phyloP scores from a whole-genome alignment of 768 basidiomycete genomes.

The Pleurotus eryngii region DNA sequence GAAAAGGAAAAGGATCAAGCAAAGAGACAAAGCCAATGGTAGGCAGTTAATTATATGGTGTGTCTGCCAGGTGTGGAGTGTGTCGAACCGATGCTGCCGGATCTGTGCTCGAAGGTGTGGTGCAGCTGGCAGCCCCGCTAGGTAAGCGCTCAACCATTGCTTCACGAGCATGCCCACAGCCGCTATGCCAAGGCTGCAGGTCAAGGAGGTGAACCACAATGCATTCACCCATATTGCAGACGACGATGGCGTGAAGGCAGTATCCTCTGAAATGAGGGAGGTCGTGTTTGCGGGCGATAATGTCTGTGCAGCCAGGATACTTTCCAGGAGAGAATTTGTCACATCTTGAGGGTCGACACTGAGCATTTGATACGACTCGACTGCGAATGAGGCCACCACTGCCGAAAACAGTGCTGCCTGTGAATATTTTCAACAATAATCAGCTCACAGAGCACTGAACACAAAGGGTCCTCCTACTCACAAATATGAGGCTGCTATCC shows the following conservation, averaged over 20 bases:
- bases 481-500: slow-evolving; percentile 15
- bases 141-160: slow-evolving; percentile 14
- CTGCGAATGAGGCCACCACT: slow-evolving; percentile 14
- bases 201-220: slow-evolving; percentile 15
- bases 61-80: slow-evolving; percentile 16
- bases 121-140: slow-evolving; percentile 10
- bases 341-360: slow-evolving; percentile 12
- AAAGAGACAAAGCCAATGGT: slow-evolving; percentile 16
- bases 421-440: neutral
- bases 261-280: neutral
- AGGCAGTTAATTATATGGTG: slow-evolving; percentile 14
- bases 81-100: slow-evolving; percentile 15
- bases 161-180: slow-evolving; percentile 15
- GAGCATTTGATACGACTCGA: slow-evolving; percentile 9
- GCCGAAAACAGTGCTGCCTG: slow-evolving; percentile 17
- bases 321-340: slow-evolving; percentile 10
- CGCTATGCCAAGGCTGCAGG: slow-evolving; percentile 14
- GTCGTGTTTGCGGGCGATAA: neutral
- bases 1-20: slow-evolving; percentile 16
- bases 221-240: slow-evolving; percentile 16
- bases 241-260: slow-evolving; percentile 5
- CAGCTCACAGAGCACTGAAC: neutral
- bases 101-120: slow-evolving; percentile 9
- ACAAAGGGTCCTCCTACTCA: neutral
- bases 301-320: slow-evolving; percentile 8